Base-by-base conservation (phyloP, 495 filamentous ascomycete genomes). In the Penicillium turbatum region DNA sequence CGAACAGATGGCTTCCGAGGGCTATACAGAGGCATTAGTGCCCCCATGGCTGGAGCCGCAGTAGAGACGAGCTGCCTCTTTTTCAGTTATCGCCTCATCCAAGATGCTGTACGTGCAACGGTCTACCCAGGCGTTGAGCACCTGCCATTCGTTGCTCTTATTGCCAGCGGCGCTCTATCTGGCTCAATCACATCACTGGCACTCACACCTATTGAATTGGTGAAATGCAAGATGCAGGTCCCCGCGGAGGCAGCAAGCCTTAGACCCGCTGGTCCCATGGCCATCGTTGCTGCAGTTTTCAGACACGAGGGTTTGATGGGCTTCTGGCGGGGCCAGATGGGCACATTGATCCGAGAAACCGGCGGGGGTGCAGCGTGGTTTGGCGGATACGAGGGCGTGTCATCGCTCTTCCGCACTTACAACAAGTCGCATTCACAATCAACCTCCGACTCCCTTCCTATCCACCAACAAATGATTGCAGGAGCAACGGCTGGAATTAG, bases 151-250 rank as follows among this genome's bases (percentile, higher is more conserved):
- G 65, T 76, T 3, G 88, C 84, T 1, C 72, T 97, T 1, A 72
- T 90, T 61, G 71, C 84, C 31, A 88, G 86, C 35, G 95, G 95
- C 37, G 90, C 86, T 16, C 84, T 86, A 24, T 84, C 89, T 12
- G 95, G 95, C n/a, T 90, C 88, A 17, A 84, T 96, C 61, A 96
- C 95, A 1, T 92, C 88, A 2, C 73, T 97, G 31, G 78, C 95
- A 30, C 82, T 99, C 42, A 99, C 95, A 0, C 95, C 95, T 0
- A 90, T 99, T 49, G 95, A 99, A 68, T 81, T 99, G 41, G 86
- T 99, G 63, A 99, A 99, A 72, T 99, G 95, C 79, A 92, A 92
- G 72, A 95, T 99, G 79, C 95, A 99, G 68, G 90, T 95, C 7
- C 82, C 82, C 4, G 40, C 74, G 4, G 66, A 72, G 12, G 50